A percentile compares a stretch with the other conserved stretches of the same genome.
phyloP scores from a whole-genome alignment of 805 yeast species.

The Starmera amethionina region DNA sequence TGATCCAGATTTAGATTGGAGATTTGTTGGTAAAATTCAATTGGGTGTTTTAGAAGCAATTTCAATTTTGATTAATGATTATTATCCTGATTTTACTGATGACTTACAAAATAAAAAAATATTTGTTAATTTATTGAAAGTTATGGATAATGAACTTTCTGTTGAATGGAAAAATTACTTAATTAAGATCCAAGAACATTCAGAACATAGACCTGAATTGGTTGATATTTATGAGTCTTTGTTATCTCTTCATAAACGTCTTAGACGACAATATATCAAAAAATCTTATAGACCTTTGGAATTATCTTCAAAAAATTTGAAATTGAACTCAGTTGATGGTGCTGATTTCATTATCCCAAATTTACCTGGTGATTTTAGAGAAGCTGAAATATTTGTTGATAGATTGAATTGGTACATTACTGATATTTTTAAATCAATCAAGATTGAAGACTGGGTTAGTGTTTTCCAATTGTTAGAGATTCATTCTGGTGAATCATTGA shows the following conservation, averaged over 20 bases:
- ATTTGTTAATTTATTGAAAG: slow-evolving; percentile 54
- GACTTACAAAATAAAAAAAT: slow-evolving; percentile 49
- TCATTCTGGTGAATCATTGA: slow-evolving; percentile 46
- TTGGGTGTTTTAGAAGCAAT: slow-evolving; percentile 73
- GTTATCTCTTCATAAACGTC: slow-evolving; percentile 44
- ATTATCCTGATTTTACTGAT: slow-evolving; percentile 66
- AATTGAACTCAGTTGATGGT: slow-evolving; percentile 1
- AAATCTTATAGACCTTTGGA: slow-evolving; percentile 54
- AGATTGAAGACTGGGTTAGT: slow-evolving; percentile 69
- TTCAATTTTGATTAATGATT: slow-evolving; percentile 58
- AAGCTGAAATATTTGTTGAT: slow-evolving; percentile 52
- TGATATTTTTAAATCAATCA: slow-evolving; percentile 45
- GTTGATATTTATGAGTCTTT: slow-evolving; percentile 19
- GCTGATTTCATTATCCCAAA: background rate
- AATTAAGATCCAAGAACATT: slow-evolving; percentile 9
- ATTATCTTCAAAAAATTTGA: slow-evolving; percentile 9
- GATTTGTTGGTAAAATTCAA: slow-evolving; percentile 66
- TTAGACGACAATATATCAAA: slow-evolving; percentile 61
- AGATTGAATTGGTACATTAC: slow-evolving; percentile 54
- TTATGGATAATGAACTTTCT: slow-evolving; percentile 56
- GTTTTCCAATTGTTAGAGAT: slow-evolving; percentile 66
- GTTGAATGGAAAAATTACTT: slow-evolving; percentile 38
- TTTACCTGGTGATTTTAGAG: slow-evolving; percentile 29
- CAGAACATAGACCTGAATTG: slow-evolving; percentile 17
- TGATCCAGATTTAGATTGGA: slow-evolving; percentile 48